Conservation (phyloP, 768 basidiomycete species). For the Lactifluus subvellereus region DNA sequence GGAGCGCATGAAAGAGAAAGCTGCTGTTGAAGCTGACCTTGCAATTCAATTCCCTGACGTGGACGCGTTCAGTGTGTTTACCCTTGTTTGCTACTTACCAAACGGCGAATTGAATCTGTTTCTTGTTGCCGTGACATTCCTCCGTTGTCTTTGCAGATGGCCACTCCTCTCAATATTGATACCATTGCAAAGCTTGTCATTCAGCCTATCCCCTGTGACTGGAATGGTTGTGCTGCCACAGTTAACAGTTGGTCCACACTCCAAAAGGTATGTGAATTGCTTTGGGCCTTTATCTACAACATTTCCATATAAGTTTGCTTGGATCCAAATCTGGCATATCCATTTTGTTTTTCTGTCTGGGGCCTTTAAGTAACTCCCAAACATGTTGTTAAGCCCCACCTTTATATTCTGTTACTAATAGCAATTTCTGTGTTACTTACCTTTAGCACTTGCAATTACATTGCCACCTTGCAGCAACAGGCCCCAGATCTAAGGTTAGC, state of each 20-base stretch:
- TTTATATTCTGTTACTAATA: neutral
- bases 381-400: neutral
- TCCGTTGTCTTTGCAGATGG: neutral
- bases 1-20: slow-evolving; percentile 7
- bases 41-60: neutral
- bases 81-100: neutral
- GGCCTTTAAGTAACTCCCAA: neutral
- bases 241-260: slow-evolving; percentile 12
- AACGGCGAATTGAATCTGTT: neutral
- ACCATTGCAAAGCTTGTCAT: slow-evolving; percentile 25
- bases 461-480: neutral
- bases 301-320: too few species aligned
- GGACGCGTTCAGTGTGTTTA: slow-evolving; percentile 1
- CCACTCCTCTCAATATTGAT: neutral
- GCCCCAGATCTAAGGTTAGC: neutral
- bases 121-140: too few species aligned
- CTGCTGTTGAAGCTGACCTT: neutral
- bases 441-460: slow-evolving; percentile 5
- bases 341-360: neutral
- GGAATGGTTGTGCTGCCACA: slow-evolving; percentile 7
- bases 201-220: slow-evolving; percentile 10
- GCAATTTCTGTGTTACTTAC: neutral
- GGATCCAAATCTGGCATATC: too few species aligned
- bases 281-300: too few species aligned
- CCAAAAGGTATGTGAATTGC: slow-evolving; percentile 7